These are phyloP conservation scores for Casaregolazyma lundiana DNA, from an alignment of 1,139 yeast genomes.

Conservation along the genomic window DNA sequence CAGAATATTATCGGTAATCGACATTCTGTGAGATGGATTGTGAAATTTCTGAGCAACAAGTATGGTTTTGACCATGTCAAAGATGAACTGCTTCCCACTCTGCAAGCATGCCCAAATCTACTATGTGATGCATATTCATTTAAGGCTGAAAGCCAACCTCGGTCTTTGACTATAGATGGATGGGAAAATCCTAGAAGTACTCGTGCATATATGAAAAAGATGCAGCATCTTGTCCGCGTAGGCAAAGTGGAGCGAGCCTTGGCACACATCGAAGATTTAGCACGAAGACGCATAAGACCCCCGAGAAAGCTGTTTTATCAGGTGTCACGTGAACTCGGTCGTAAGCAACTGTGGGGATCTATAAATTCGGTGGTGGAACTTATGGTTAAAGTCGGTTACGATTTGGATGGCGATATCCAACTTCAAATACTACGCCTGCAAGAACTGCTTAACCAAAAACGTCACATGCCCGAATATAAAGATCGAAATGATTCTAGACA, in stretches of 20 bases:
- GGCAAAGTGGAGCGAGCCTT: slow-evolving; percentile 16
- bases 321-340: slow-evolving; percentile 17
- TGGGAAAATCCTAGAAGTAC: slow-evolving; percentile 9
- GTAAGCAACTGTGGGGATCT: slow-evolving; percentile 6
- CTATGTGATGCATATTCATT: neutral
- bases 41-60: neutral
- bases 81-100: neutral
- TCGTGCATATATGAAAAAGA: slow-evolving; percentile 10
- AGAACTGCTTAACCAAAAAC: slow-evolving; percentile 3
- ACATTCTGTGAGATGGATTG: slow-evolving; percentile 8
- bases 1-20: slow-evolving; percentile 8
- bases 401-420: slow-evolving; percentile 8
- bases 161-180: neutral
- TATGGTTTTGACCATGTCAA: slow-evolving; percentile 1
- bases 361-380: slow-evolving; percentile 14
- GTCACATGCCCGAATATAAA: neutral
- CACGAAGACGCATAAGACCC: slow-evolving; percentile 20
- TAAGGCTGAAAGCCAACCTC: neutral
- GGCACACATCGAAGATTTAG: slow-evolving; percentile 16
- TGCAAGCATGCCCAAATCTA: slow-evolving; percentile 1
- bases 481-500: slow-evolving; percentile 1
- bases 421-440: slow-evolving; percentile 6
- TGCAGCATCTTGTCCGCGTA: slow-evolving; percentile 12
- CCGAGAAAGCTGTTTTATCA: slow-evolving; percentile 16
- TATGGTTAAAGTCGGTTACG: slow-evolving; percentile 18